phyloP scores from a whole-genome alignment of 768 basidiomycete genomes.

The Termitomyces sp. region DNA sequence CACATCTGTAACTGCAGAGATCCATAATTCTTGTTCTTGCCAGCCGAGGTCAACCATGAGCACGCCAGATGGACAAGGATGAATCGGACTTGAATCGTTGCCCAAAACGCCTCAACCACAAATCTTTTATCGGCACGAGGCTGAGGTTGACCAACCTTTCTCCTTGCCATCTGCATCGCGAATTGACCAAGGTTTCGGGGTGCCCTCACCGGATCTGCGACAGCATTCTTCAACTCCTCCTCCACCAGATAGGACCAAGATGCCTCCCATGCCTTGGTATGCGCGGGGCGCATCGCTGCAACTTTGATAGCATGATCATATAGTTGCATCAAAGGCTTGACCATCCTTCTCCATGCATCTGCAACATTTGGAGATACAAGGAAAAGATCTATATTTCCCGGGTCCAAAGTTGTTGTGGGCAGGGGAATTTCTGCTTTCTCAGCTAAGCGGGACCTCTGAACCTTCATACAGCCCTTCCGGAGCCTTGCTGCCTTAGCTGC shows the following conservation, averaged over 20 bases:
- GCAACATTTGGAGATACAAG: slow-evolving; percentile 30
- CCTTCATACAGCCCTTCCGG: slow-evolving; percentile 13
- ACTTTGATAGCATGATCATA: slow-evolving; percentile 42
- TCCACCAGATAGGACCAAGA: slow-evolving; percentile 53
- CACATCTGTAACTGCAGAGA: slow-evolving; percentile 38
- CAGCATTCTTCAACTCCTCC: slow-evolving; percentile 38
- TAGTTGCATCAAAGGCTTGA: slow-evolving; percentile 31
- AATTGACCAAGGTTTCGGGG: slow-evolving; percentile 43
- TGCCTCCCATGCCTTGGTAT: slow-evolving; percentile 59
- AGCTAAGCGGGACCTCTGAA: slow-evolving; percentile 12
- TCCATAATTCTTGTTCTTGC: slow-evolving; percentile 18
- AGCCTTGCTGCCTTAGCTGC: slow-evolving; percentile 19
- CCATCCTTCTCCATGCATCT: slow-evolving; percentile 38
- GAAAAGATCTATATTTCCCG: slow-evolving; percentile 18
- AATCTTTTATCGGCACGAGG: slow-evolving; percentile 61
- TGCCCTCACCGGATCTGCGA: slow-evolving; percentile 30
- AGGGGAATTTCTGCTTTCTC: slow-evolving; percentile 9
- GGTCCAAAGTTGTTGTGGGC: slow-evolving; percentile 13
- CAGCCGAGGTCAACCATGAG: slow-evolving; percentile 35
- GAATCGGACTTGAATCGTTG: slow-evolving; percentile 52
- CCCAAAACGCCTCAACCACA: slow-evolving; percentile 59
- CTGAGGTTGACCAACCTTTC: slow-evolving; percentile 53
- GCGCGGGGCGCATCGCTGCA: slow-evolving; percentile 50
- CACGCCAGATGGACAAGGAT: slow-evolving; percentile 44
- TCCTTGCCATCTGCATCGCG: slow-evolving; percentile 51